A percentile compares a stretch with the other conserved stretches of the same genome.
phyloP scores from a whole-genome alignment of 108 stramenopile species.

The Skeletonema potamos region DNA sequence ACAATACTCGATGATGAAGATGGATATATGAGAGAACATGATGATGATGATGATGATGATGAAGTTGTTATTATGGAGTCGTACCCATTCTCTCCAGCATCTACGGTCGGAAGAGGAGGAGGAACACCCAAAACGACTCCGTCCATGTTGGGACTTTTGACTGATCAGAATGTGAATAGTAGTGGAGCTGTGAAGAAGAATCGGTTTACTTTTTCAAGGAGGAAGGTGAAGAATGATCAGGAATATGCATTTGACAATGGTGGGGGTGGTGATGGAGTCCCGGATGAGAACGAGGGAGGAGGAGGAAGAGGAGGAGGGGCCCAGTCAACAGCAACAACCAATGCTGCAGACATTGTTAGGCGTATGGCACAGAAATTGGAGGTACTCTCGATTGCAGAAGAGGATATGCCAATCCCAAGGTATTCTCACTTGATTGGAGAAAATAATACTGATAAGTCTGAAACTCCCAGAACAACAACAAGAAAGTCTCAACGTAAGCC shows the following conservation, averaged over 20 bases:
- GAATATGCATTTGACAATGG: conserved; percentile 12
- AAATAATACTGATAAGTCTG: not conserved
- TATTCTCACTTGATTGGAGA: conserved; percentile 8
- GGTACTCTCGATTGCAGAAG: conserved; percentile 38
- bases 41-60: no score
- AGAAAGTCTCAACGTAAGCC: conserved; percentile 17
- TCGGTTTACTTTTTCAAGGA: conserved; percentile 41
- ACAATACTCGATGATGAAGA: conserved; percentile 41
- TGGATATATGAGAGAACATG: conserved; percentile 21
- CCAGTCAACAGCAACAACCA: not conserved
- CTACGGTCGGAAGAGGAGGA: not conserved
- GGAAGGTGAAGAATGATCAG: not conserved
- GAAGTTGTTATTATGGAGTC: not conserved
- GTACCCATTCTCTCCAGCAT: not conserved
- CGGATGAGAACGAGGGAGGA: not conserved
- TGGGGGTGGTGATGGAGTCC: conserved; percentile 2
- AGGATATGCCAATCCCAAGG: conserved; percentile 38
- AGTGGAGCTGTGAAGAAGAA: conserved; percentile 8
- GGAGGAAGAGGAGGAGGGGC: not conserved
- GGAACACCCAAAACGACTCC: not conserved
- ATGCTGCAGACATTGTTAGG: conserved; percentile 27
- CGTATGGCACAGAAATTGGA: conserved; percentile 28
- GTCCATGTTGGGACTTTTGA: not conserved
- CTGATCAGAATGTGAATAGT: conserved; percentile 2
- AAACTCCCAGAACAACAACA: not conserved